phyloP scores from a whole-genome alignment of 257 asterid genomes.

The Linderniella brevidens region DNA sequence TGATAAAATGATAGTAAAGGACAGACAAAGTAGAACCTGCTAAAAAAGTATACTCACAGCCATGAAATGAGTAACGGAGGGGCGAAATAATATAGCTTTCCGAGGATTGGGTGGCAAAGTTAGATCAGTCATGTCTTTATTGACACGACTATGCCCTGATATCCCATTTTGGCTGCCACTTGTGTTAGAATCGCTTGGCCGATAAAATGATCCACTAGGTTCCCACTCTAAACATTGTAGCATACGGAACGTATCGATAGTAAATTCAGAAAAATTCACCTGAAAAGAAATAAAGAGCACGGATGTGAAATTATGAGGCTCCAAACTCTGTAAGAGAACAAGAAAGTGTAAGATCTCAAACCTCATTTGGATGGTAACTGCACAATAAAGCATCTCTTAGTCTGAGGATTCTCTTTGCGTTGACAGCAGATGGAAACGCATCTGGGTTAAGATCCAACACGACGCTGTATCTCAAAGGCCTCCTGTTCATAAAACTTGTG shows the following conservation, averaged over 20 bases:
- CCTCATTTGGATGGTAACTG: slow-evolving; percentile 93
- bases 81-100: slow-evolving; percentile 80
- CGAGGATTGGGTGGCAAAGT: slow-evolving; percentile 84
- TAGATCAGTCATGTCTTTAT: slow-evolving; percentile 85
- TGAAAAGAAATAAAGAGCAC: slow-evolving; percentile 20
- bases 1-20: not conserved
- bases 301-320: too few species aligned
- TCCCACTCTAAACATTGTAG: slow-evolving; percentile 95
- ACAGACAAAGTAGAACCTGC: slow-evolving; percentile 10
- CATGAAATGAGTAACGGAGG: slow-evolving; percentile 68
- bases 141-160: slow-evolving; percentile 55
- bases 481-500: slow-evolving; percentile 81
- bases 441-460: slow-evolving; percentile 82
- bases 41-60: slow-evolving; percentile 51
- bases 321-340: too few species aligned
- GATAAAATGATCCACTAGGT: slow-evolving; percentile 90
- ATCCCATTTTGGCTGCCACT: slow-evolving; percentile 61
- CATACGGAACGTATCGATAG: slow-evolving; percentile 79
- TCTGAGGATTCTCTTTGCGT: slow-evolving; percentile 56
- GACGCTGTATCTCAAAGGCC: slow-evolving; percentile 88
- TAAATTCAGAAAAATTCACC: slow-evolving; percentile 91
- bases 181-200: slow-evolving; percentile 31
- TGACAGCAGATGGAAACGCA: slow-evolving; percentile 35
- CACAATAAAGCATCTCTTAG: slow-evolving; percentile 76
- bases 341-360: slow-evolving; percentile 11